Percentiles rank a stretch among this genome's conserved stretches.
phyloP scores from a whole-genome alignment of 164 flowering plant species.

The Stephania yunnanensis region DNA sequence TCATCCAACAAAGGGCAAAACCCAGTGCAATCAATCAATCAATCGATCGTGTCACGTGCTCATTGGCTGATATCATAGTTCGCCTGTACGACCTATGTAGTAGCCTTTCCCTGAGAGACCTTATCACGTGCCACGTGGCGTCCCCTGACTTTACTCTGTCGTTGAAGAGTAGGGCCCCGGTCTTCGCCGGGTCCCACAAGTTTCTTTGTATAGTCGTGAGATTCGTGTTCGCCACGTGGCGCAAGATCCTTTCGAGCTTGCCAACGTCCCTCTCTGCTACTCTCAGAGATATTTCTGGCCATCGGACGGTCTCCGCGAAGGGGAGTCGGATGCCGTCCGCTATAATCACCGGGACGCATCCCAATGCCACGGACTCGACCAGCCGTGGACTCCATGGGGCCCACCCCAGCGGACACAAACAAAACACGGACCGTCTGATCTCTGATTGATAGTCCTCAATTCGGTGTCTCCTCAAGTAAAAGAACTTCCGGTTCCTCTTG shows the following conservation, averaged over 20 bases:
- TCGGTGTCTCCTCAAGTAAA: constrained; percentile 56
- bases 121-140: constrained; percentile 86
- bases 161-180: constrained; percentile 57
- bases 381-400: constrained; percentile 97
- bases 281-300: constrained; percentile 74
- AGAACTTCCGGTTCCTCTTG: constrained; percentile 42
- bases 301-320: constrained; percentile 45
- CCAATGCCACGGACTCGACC: constrained; percentile 80
- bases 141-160: constrained; percentile 42
- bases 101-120: constrained; percentile 27
- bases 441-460: constrained; percentile 80
- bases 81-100: constrained; percentile 29
- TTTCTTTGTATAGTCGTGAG: constrained; percentile 53
- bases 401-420: constrained; percentile 95
- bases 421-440: constrained; percentile 72
- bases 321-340: constrained; percentile 92
- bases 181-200: constrained; percentile 48
- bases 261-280: constrained; percentile 69
- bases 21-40: too few species aligned
- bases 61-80: constrained; percentile 15
- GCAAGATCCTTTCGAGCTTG: constrained; percentile 45
- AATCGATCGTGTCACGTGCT: constrained; percentile 8
- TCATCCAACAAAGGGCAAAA: neutral
- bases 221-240: constrained; percentile 66
- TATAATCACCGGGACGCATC: constrained; percentile 88